phyloP scores from a whole-genome alignment of 2,329 filamentous ascomycete genomes.

The Phaeophleospora eucalypticola region DNA sequence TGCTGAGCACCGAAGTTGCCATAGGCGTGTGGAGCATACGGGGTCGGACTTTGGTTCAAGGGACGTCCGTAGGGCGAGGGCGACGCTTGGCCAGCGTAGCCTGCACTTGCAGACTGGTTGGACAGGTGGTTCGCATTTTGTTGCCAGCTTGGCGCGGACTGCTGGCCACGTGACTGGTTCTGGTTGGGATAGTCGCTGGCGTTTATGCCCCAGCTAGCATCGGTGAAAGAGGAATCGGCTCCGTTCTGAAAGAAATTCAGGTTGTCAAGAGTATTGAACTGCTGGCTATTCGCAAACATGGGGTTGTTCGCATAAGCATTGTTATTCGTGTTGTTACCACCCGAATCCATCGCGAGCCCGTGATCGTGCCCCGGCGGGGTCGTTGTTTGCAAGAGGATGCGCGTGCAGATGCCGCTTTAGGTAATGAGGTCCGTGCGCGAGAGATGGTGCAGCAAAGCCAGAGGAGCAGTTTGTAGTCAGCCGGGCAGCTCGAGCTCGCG shows the following conservation, averaged over 20 bases:
- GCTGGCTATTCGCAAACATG: constrained; percentile 29
- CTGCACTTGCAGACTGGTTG: constrained; percentile 13
- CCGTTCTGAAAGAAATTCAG: constrained; percentile 26
- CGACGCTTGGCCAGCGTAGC: constrained; percentile 18
- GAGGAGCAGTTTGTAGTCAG: neutral
- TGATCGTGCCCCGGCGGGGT: constrained; percentile 3
- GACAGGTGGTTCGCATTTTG: constrained; percentile 27
- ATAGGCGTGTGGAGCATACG: constrained; percentile 24
- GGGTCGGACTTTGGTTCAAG: constrained; percentile 27
- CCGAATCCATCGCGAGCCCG: constrained; percentile 13
- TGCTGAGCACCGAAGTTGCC: constrained; percentile 20
- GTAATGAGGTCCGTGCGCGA: constrained; percentile 9
- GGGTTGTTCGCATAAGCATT: constrained; percentile 24
- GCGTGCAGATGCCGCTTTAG: constrained; percentile 1
- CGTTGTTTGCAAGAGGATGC: constrained; percentile 3
- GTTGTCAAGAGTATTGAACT: constrained; percentile 31
- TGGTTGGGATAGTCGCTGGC: constrained; percentile 22
- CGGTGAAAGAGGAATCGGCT: constrained; percentile 24
- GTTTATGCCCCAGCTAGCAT: constrained; percentile 33
- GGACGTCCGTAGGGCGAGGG: constrained; percentile 24
- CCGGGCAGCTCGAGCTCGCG: constrained; percentile 1
- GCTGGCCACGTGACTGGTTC: constrained; percentile 28
- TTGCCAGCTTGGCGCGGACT: constrained; percentile 21
- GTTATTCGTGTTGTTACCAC: constrained; percentile 16
- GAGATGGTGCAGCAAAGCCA: neutral